Evolutionary conservation across 768 basidiomycete species (phyloP).

Genomic region (Rhizopogon vinicolor): DNA sequence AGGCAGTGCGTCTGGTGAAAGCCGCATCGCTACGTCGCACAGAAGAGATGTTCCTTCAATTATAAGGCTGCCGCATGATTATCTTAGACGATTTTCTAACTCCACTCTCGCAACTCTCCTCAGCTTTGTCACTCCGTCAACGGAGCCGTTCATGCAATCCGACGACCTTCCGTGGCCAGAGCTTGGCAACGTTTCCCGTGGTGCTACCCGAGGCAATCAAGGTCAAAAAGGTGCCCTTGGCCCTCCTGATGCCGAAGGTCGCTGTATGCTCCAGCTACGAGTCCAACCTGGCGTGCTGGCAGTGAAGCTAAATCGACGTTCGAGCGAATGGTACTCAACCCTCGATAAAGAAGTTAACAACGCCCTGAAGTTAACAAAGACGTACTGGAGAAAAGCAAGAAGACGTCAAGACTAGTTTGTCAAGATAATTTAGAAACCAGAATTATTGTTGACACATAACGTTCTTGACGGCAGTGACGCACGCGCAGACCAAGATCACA

Average conservation of each 20-base stretch:
- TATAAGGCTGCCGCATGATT: conserved; percentile 31
- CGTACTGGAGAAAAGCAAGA: conserved; percentile 80
- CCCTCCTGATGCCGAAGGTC: conserved; percentile 68
- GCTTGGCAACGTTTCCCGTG: conserved; percentile 79
- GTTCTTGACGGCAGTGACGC: conserved; percentile 40
- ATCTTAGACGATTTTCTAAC: conserved; percentile 32
- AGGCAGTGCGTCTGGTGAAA: conserved; percentile 28
- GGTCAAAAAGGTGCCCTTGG: conserved; percentile 79
- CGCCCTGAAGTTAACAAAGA: conserved; percentile 80
- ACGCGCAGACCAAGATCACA: conserved; percentile 82
- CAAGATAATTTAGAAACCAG: neutral
- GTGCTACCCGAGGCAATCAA: conserved; percentile 81
- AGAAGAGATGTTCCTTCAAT: conserved; percentile 24
- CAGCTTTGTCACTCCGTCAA: conserved; percentile 9
- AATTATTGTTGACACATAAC: conserved; percentile 5
- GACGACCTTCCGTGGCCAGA: conserved; percentile 88
- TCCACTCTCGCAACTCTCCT: conserved; percentile 28
- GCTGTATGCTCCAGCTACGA: conserved; percentile 71
- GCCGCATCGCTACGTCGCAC: conserved; percentile 31
- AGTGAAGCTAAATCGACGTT: conserved; percentile 66
- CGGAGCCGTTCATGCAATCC: conserved; percentile 32
- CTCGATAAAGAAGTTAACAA: conserved; percentile 77
- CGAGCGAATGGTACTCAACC: conserved; percentile 79
- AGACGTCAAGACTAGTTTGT: conserved; percentile 67
- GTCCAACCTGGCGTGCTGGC: conserved; percentile 81